Base-by-base conservation (phyloP, 2,329 filamentous ascomycete species). In the Microdochium bolleyi region DNA sequence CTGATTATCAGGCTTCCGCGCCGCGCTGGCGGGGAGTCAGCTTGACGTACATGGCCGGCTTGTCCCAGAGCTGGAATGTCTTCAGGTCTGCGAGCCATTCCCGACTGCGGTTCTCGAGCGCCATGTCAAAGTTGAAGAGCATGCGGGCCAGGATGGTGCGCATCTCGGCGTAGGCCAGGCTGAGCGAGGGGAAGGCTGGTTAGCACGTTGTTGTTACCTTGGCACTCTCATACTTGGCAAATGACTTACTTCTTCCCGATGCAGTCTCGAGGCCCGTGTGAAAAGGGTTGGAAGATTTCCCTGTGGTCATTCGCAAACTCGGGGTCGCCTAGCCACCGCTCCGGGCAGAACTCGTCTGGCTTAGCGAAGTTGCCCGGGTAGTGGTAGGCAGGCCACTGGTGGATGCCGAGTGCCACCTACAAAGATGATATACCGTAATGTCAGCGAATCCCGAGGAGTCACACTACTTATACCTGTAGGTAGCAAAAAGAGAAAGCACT, bases 151-250 rank as follows among this genome's bases (percentile, higher is more conserved):
- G 52, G 32, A 72, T 67, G 37, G 73, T 56, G 27, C 70, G 66
- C 68, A 73, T 71, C 59, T 73, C 71, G 9, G 63, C 64, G 51
- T 71, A 70, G 10, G 71, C 70, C 30, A 73, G 63, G 52, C 67
- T 72, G 46, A 49, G 19, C 32, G 11, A 24, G 49, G n/a, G 16
- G 11, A 46, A 30, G 41, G 13, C 19, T 44, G 22, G 24, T 14
- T 21, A 24, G 10, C 24, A 24, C 3, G 1, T 21, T 34, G 30
- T 34, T 34, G 16, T 34, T n/a, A n/a, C 9, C 30, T 9, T 34
- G 9, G 30, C 16, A 34, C 30, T 34, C 30, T 34, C 30, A 9
- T 34, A 34, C n/a, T n/a, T n/a, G n/a, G n/a, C n/a, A n/a, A n/a
- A n/a, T n/a, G n/a, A 61, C 68, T 60, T 60, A 70, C 70, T 72